Conservation (phyloP, 176 grass and related monocot genomes). For the Paspalum vaginatum region DNA sequence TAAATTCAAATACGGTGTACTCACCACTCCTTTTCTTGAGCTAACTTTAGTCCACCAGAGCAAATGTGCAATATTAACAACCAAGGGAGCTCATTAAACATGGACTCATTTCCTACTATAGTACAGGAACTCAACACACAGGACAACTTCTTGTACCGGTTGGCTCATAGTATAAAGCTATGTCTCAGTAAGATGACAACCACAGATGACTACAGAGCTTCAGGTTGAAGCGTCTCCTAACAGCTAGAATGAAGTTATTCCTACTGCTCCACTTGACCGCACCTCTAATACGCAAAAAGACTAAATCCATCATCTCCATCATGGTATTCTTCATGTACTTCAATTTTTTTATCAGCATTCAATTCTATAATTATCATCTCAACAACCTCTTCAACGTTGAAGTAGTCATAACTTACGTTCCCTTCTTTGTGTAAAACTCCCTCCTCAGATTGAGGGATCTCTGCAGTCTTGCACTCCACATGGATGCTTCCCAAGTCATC, state of each 20-base stretch:
- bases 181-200: constrained; percentile 46
- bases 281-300: constrained; percentile 58
- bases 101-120: constrained; percentile 50
- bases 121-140: constrained; percentile 62
- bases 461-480: constrained; percentile 16
- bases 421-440: constrained; percentile 33
- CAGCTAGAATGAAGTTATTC: constrained; percentile 52
- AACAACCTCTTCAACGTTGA: constrained; percentile 54
- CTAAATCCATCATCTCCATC: constrained; percentile 62
- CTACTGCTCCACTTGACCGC: constrained; percentile 33
- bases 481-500: constrained; percentile 28
- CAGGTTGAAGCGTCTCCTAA: constrained; percentile 47
- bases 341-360: constrained; percentile 55
- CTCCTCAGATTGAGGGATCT: constrained; percentile 27
- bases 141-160: constrained; percentile 56
- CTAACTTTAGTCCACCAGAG: constrained; percentile 26
- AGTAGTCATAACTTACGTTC: constrained; percentile 44
- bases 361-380: constrained; percentile 60
- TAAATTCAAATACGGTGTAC: not conserved
- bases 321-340: constrained; percentile 54
- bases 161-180: constrained; percentile 62
- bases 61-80: constrained; percentile 46
- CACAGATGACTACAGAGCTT: constrained; percentile 52
- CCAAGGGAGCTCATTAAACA: constrained; percentile 54
- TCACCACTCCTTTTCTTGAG: constrained; percentile 35